phyloP scores from a whole-genome alignment of 129 eudicot genomes.

The Rutidosis leptorrhynchoides region DNA sequence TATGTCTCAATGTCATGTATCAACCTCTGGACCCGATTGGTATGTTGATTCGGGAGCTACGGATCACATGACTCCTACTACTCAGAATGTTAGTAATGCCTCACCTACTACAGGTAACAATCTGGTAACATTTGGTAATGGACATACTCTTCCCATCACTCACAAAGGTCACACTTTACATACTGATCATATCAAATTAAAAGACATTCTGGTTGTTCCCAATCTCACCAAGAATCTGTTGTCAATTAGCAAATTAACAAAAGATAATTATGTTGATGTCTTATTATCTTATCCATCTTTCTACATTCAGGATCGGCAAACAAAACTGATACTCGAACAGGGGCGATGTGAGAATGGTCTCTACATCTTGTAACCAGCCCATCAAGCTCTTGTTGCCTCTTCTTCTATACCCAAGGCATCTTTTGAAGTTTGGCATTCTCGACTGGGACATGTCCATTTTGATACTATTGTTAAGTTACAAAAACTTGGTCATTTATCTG shows the following conservation, averaged over 20 bases:
- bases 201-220: background rate
- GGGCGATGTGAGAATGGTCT: background rate
- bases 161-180: background rate
- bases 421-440: background rate
- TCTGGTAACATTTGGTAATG: background rate
- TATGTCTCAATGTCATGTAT: background rate
- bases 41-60: background rate
- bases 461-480: background rate
- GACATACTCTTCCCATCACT: background rate
- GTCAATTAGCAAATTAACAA: background rate
- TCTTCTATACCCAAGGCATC: background rate
- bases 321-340: background rate
- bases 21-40: background rate
- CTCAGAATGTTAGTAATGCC: background rate
- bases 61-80: slow-evolving; percentile 1
- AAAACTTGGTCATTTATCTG: background rate
- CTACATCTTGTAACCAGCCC: background rate
- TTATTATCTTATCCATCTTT: background rate
- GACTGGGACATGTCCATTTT: background rate
- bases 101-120: background rate
- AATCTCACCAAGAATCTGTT: background rate
- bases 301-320: background rate
- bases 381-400: background rate
- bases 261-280: background rate
- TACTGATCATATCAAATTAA: background rate